These are phyloP conservation scores for Trichoderma sp. DNA, from an alignment of 2,329 filamentous ascomycete species.

Conservation along the genomic window DNA sequence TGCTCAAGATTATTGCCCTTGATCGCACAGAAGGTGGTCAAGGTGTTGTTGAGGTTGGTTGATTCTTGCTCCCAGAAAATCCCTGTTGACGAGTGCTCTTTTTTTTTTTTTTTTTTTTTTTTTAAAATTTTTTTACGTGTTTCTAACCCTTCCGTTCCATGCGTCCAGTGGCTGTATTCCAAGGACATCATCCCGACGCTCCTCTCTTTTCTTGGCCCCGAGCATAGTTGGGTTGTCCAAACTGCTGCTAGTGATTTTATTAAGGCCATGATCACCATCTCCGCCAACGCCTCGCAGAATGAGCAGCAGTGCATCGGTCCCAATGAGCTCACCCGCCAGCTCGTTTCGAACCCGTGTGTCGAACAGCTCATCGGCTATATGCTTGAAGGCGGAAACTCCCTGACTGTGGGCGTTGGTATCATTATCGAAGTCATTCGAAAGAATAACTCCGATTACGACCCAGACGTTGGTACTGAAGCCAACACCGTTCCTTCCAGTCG, in stretches of 20 bases:
- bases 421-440: conserved; percentile 98
- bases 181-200: conserved; percentile 86
- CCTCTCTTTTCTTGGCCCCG: conserved; percentile 80
- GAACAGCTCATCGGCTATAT: conserved; percentile 86
- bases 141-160: conserved; percentile 29
- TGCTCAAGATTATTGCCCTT: conserved; percentile 94
- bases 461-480: conserved; percentile 81
- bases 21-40: conserved; percentile 90
- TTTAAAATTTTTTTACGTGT: too few relatives aligned
- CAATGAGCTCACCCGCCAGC: conserved; percentile 91
- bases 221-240: conserved; percentile 86
- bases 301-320: conserved; percentile 99
- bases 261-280: conserved; percentile 98
- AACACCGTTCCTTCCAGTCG: conserved; percentile 78
- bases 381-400: conserved; percentile 87
- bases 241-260: conserved; percentile 96
- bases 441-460: conserved; percentile 98
- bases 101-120: background rate
- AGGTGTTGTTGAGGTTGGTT: conserved; percentile 85
- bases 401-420: conserved; percentile 95
- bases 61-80: background rate
- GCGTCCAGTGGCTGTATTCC: conserved; percentile 78
- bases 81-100: background rate
- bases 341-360: conserved; percentile 84
- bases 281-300: conserved; percentile 95